Conservation (phyloP, 192 early-diverging fungal genomes). For the Rhizophagus clarus region DNA sequence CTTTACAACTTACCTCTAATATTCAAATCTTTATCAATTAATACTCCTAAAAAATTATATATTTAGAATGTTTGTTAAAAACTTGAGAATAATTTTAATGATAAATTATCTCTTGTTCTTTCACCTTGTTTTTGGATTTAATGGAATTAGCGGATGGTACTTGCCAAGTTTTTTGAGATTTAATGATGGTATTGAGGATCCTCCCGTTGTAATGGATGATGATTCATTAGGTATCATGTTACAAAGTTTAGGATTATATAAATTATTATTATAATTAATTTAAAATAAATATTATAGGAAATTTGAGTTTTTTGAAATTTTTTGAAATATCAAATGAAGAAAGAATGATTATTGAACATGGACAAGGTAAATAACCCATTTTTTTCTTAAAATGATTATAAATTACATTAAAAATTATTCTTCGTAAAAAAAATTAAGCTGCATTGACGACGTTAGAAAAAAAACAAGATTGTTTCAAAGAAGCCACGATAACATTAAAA, state of each 20-base stretch:
- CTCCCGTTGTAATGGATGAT: background rate
- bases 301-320: conserved; percentile 4
- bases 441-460: conserved; percentile 34
- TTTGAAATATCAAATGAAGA: conserved; percentile 26
- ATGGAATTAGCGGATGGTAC: background rate
- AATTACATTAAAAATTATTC: background rate
- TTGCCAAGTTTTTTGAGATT: background rate
- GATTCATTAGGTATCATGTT: background rate
- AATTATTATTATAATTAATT: background rate
- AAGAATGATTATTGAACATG: conserved; percentile 24
- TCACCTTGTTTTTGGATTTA: background rate
- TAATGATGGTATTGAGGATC: background rate
- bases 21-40: no score
- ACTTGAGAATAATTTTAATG: background rate
- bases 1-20: no score
- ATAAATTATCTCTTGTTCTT: background rate
- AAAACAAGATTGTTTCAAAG: conserved; percentile 40
- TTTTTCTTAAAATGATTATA: no score
- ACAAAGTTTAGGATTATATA: no score
- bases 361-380: conserved; percentile 20
- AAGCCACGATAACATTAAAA: conserved; percentile 33
- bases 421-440: background rate
- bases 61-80: background rate
- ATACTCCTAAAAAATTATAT: no score
- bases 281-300: no score